These are phyloP conservation scores for Tricholoma bakamatsutake DNA, from an alignment of 768 basidiomycete species.

Conservation along the genomic window DNA sequence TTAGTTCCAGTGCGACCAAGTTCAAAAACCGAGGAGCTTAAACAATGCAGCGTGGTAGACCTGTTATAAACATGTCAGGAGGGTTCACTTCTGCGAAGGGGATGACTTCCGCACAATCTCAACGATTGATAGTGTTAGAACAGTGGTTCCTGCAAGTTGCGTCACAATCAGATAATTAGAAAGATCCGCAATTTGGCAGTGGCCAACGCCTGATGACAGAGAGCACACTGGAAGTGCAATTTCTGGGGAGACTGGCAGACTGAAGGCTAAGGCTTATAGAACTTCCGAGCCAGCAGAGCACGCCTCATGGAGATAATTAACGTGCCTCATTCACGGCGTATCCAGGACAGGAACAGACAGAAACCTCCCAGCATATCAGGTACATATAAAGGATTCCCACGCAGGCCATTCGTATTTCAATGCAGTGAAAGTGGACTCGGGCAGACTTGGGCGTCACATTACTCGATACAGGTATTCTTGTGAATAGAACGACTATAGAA, in stretches of 20 bases:
- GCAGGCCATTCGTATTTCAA: too few relatives aligned
- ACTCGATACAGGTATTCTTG: too few relatives aligned
- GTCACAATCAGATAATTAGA: neutral
- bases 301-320: conserved; percentile 7
- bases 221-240: too few relatives aligned
- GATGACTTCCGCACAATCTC: neutral
- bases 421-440: too few relatives aligned
- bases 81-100: neutral
- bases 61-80: neutral
- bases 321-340: conserved; percentile 11
- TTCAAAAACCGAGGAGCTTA: neutral
- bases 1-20: conserved; percentile 21
- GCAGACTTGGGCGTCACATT: too few relatives aligned
- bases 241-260: neutral
- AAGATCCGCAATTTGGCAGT: neutral
- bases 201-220: too few relatives aligned
- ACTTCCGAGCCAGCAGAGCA: neutral
- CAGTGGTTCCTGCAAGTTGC: neutral
- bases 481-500: too few relatives aligned
- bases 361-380: conserved; percentile 5
- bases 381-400: neutral
- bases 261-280: neutral
- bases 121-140: conserved; percentile 5
- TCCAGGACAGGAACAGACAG: neutral
- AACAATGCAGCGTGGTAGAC: neutral